A percentile compares a stretch with the other conserved stretches of the same genome.
phyloP scores from a whole-genome alignment of 2,329 filamentous ascomycete genomes.

The Aschersonia sp. region DNA sequence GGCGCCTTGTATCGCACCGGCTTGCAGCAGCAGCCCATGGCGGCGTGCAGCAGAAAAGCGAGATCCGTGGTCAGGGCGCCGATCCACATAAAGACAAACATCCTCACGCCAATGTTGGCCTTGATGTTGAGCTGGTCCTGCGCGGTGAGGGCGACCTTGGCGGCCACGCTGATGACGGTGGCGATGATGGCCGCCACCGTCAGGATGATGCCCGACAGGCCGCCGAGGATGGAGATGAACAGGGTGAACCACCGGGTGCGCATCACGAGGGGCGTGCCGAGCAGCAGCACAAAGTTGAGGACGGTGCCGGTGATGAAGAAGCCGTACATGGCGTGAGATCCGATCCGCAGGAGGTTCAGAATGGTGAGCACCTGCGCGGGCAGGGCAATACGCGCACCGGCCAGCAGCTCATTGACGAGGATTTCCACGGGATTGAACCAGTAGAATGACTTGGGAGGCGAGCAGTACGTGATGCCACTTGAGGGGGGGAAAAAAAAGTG shows the following conservation, averaged over 20 bases:
- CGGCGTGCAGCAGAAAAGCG: conserved; percentile 58
- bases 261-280: conserved; percentile 43
- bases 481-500: conserved; percentile 14
- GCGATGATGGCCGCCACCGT: conserved; percentile 59
- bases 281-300: conserved; percentile 58
- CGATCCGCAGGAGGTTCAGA: conserved; percentile 57
- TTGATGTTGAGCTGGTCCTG: conserved; percentile 63
- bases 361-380: conserved; percentile 60
- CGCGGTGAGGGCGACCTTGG: conserved; percentile 59
- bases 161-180: conserved; percentile 72
- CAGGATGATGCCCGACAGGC: conserved; percentile 51
- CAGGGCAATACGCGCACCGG: conserved; percentile 70
- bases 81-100: conserved; percentile 87
- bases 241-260: conserved; percentile 48
- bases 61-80: conserved; percentile 51
- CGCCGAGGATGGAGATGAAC: conserved; percentile 52
- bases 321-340: conserved; percentile 77
- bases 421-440: conserved; percentile 89
- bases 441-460: conserved; percentile 53
- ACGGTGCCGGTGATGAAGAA: conserved; percentile 63
- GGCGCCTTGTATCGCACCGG: conserved; percentile 10
- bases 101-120: conserved; percentile 52
- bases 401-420: conserved; percentile 62
- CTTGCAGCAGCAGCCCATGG: conserved; percentile 62
- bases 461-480: conserved; percentile 64